Evolutionary conservation across 495 filamentous ascomycete species (phyloP).

Genomic region (Neurospora tetraspora): DNA sequence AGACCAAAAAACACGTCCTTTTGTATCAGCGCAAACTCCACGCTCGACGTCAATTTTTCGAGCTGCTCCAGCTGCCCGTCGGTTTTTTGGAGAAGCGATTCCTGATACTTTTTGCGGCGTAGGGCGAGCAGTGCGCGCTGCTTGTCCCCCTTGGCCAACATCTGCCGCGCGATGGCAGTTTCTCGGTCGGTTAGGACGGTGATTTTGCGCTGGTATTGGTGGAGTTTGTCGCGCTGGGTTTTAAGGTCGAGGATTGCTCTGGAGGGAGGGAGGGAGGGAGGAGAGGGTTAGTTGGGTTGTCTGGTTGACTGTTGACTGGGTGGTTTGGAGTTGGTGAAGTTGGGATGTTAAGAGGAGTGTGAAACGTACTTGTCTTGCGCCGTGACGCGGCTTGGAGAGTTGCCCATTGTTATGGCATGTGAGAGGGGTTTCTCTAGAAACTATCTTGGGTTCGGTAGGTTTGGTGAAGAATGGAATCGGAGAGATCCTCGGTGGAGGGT

Average conservation of each 20-base stretch:
- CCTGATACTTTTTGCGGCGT: conserved; percentile 94
- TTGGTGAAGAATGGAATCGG: background rate
- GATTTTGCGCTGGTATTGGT: conserved; percentile 87
- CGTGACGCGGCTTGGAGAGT: conserved; percentile 34
- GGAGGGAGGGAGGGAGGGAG: background rate
- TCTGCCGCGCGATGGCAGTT: conserved; percentile 70
- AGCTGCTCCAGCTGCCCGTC: conserved; percentile 83
- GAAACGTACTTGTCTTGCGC: conserved; percentile 34
- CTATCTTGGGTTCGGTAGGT: background rate
- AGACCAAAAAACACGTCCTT: conserved; percentile 90
- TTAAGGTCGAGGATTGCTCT: conserved; percentile 92
- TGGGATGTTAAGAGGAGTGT: background rate
- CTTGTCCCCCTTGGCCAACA: conserved; percentile 66
- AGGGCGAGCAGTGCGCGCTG: conserved; percentile 76
- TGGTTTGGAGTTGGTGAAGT: background rate
- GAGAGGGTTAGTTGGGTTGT: background rate
- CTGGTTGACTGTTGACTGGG: background rate
- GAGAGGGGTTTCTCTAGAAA: too few species aligned
- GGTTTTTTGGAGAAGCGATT: conserved; percentile 78
- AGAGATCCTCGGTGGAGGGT: background rate
- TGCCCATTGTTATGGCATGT: conserved; percentile 28
- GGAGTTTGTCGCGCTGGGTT: conserved; percentile 85
- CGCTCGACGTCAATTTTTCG: conserved; percentile 69
- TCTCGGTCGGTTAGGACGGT: conserved; percentile 73
- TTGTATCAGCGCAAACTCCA: conserved; percentile 92